Evolutionary conservation across 2,329 filamentous ascomycete species (phyloP), one percentile per base, ranked within the genome.

Genomic region (Arthrobotrys sinensis): DNA sequence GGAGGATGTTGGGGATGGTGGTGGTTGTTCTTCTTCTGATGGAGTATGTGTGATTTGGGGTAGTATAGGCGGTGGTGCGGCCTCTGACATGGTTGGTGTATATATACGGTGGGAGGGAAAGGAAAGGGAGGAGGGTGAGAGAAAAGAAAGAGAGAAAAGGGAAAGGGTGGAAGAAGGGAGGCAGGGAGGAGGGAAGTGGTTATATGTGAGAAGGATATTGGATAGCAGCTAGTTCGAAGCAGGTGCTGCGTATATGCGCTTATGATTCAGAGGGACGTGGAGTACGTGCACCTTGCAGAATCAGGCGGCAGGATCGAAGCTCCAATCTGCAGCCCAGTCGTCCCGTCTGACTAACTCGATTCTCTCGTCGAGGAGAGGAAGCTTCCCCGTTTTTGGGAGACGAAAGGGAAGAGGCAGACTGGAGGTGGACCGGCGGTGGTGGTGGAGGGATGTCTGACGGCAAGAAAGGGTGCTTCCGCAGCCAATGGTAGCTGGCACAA

Each of bases 21-120:
- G 67, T 60, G 55, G 55, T 60, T 43, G 36, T 43, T 48, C 43
- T 28, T 53, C 28, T 11, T 67, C 62, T 34, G 52, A 72, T 48
- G 60, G 67, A 3, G 67, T 50, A 45, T 72, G 66, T 45, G 46
- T 64, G 65, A 78, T 78, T 50, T 78, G 75, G 40, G 75, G 75
- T 16, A 66, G n/a, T 57, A 65, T 77, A 60, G 75, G 75, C 16
- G 67, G 62, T 50, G 65, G 65, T 60, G 57, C 48, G 0, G 55
- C 55, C 46, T 72, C 43, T 78, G 75, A 78, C 75, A 78, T 78
- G 68, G 66, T 78, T 71, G 73, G 32, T 50, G 52, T 32, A 19
- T 36, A 52, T 60, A 60, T 60, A 63, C 38, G 40, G 16, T 28
- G 43, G 10, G 62, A 66, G 45, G 63, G 40, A 43, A 62, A 19